Evolutionary conservation across 495 filamentous ascomycete genomes (phyloP).

Genomic region (Tuber melanosporum): DNA sequence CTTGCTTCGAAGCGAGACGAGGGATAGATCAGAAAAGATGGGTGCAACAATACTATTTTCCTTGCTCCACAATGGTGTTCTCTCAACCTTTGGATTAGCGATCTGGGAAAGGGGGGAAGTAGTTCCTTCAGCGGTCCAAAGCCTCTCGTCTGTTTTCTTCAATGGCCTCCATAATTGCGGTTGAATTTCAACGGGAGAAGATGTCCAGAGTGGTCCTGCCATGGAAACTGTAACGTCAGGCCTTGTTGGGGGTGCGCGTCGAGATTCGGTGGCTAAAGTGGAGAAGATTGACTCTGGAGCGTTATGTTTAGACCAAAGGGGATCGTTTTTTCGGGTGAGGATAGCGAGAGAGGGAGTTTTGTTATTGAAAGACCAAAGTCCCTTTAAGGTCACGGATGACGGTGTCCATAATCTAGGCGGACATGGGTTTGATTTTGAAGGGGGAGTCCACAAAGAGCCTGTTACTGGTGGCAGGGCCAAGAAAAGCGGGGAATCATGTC

Average conservation of each 20-base stretch:
- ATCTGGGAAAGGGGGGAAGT: conserved; percentile 4
- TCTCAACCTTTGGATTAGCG: conserved; percentile 4
- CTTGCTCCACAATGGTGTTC: conserved; percentile 21
- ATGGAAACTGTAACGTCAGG: conserved; percentile 17
- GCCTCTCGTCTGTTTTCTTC: background rate
- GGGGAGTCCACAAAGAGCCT: conserved; percentile 14
- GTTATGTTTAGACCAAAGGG: conserved; percentile 20
- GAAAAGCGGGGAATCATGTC: conserved; percentile 34
- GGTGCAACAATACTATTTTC: conserved; percentile 13
- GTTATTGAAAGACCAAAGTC: conserved; percentile 14
- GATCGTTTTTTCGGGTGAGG: conserved; percentile 14
- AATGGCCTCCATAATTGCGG: conserved; percentile 18
- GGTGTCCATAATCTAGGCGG: conserved; percentile 19
- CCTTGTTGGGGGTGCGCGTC: background rate
- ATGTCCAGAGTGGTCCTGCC: conserved; percentile 30
- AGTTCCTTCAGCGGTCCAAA: conserved; percentile 16
- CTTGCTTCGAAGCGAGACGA: conserved; percentile 24
- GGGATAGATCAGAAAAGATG: conserved; percentile 25
- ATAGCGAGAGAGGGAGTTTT: conserved; percentile 5
- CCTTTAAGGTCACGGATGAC: conserved; percentile 13
- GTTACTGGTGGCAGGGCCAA: conserved; percentile 18
- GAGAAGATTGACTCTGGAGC: conserved; percentile 2
- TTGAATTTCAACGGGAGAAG: conserved; percentile 4
- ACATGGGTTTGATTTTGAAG: conserved; percentile 15
- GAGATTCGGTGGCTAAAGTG: background rate